Conservation (phyloP, 2,329 filamentous ascomycete genomes). For the Elsinoe necatrix region DNA sequence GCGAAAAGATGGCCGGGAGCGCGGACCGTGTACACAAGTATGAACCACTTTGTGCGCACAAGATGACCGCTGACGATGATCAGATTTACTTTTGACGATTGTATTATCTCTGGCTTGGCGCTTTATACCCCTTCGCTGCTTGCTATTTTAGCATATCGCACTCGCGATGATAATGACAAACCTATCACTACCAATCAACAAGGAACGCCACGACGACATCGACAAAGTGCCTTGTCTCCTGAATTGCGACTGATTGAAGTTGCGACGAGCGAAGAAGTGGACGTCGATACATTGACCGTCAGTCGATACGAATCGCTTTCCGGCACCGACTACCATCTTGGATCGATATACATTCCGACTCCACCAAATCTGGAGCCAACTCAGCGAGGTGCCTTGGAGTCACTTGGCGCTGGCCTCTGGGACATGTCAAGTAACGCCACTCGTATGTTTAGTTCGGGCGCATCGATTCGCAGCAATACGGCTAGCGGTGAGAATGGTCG, state of each 20-base stretch:
- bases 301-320: constrained; percentile 80
- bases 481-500: constrained; percentile 33
- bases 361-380: constrained; percentile 52
- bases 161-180: constrained; percentile 61
- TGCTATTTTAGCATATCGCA: constrained; percentile 84
- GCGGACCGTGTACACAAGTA: constrained; percentile 83
- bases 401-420: constrained; percentile 72
- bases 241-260: constrained; percentile 89
- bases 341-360: constrained; percentile 68
- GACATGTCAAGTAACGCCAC: constrained; percentile 73
- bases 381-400: constrained; percentile 66
- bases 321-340: constrained; percentile 85
- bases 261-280: constrained; percentile 69
- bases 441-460: constrained; percentile 75
- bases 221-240: constrained; percentile 72
- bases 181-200: constrained; percentile 41
- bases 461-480: constrained; percentile 54
- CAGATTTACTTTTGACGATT: constrained; percentile 81
- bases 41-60: not conserved
- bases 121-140: constrained; percentile 89
- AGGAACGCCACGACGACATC: constrained; percentile 56
- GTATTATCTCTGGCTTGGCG: constrained; percentile 93
- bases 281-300: constrained; percentile 76
- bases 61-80: not conserved
- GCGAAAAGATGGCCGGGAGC: constrained; percentile 64